A percentile compares a stretch with the other conserved stretches of the same genome.
phyloP scores from a whole-genome alignment of 305 asterid species.

The Rubia occidens region DNA sequence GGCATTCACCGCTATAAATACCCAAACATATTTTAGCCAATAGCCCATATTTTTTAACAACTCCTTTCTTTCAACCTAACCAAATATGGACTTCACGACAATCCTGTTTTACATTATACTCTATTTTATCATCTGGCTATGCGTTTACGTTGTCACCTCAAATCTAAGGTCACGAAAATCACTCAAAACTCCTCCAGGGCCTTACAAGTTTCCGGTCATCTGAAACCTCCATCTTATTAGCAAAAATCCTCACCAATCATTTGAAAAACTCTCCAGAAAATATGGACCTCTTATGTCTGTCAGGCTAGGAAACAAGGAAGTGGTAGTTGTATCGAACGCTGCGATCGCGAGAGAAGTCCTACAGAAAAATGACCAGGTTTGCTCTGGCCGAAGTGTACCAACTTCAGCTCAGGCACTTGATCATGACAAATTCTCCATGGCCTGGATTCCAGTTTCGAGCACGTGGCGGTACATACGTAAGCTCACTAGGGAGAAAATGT shows the following conservation, averaged over 20 bases:
- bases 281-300: constrained; percentile 34
- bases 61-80: too few species aligned
- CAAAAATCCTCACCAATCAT: constrained; percentile 25
- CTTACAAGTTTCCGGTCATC: constrained; percentile 24
- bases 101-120: background rate
- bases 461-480: constrained; percentile 33
- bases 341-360: constrained; percentile 6
- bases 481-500: constrained; percentile 25
- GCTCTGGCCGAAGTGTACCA: constrained; percentile 10
- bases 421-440: constrained; percentile 7
- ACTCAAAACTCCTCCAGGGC: constrained; percentile 31
- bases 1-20: too few species aligned
- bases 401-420: background rate
- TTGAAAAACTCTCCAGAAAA: constrained; percentile 25
- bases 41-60: too few species aligned
- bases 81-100: background rate
- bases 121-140: background rate
- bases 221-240: constrained; percentile 34
- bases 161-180: background rate
- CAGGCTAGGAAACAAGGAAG: constrained; percentile 23
- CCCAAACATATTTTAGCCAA: too few species aligned
- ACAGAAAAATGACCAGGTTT: constrained; percentile 18
- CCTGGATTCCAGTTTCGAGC: constrained; percentile 17
- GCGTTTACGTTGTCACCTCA: background rate
- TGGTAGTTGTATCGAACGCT: constrained; percentile 8